Percentiles rank a stretch among this genome's conserved stretches.
These are phyloP conservation scores for Emmonsiellopsis sp. DNA, from an alignment of 2,329 filamentous ascomycete genomes.

Conservation along the genomic window DNA sequence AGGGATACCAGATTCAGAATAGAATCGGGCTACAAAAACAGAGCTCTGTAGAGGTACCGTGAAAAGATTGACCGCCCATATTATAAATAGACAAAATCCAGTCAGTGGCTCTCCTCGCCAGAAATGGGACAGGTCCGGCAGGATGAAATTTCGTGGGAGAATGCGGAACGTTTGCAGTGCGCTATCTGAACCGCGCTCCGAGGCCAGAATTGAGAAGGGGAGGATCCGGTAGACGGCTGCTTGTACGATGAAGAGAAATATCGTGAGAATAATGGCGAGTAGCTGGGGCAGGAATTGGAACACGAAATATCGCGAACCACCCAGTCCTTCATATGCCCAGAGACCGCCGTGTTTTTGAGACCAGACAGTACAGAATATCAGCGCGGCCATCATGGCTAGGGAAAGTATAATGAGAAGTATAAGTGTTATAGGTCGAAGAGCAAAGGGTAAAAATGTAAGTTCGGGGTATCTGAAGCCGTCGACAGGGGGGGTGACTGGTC, in stretches of 20 bases:
- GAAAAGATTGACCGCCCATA: slow-evolving; percentile 67
- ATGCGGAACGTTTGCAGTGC: slow-evolving; percentile 56
- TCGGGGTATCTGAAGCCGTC: slow-evolving; percentile 39
- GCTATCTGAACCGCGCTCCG: slow-evolving; percentile 49
- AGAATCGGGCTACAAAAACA: slow-evolving; percentile 60
- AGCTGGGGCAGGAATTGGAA: slow-evolving; percentile 80
- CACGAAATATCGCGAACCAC: slow-evolving; percentile 69
- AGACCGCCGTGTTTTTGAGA: slow-evolving; percentile 57
- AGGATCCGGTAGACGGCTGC: slow-evolving; percentile 65
- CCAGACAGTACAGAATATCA: slow-evolving; percentile 65
- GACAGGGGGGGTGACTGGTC: slow-evolving; percentile 38
- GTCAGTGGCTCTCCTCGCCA: slow-evolving; percentile 59
- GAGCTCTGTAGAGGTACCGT: slow-evolving; percentile 73
- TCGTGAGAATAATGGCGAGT: slow-evolving; percentile 58
- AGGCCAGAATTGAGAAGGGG: slow-evolving; percentile 71
- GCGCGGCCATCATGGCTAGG: slow-evolving; percentile 59
- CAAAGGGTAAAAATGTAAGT: slow-evolving; percentile 62
- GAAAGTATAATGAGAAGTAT: slow-evolving; percentile 52
- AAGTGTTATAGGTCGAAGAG: slow-evolving; percentile 60
- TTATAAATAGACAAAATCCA: slow-evolving; percentile 55
- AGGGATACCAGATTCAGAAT: slow-evolving; percentile 48
- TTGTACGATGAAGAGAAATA: slow-evolving; percentile 71
- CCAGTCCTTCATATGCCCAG: slow-evolving; percentile 58
- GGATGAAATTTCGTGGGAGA: slow-evolving; percentile 54
- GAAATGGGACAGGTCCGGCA: slow-evolving; percentile 61